Conservation (phyloP, 2,329 filamentous ascomycete genomes). For the Calonectria naviculata region DNA sequence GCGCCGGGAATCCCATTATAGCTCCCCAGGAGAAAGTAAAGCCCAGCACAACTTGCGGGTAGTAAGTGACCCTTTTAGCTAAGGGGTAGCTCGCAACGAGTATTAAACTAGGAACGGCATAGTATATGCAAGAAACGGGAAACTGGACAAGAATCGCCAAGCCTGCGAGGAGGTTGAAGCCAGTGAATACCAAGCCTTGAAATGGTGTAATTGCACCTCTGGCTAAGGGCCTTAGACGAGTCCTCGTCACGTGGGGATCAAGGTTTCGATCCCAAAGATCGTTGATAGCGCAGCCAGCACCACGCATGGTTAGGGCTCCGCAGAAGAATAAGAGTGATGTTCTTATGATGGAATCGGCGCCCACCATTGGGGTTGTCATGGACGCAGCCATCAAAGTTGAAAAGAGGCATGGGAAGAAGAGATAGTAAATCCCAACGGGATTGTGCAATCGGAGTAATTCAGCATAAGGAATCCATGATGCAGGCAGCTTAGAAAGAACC, state of each 20-base stretch:
- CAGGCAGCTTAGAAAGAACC: constrained; percentile 75
- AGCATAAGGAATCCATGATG: constrained; percentile 80
- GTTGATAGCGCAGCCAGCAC: constrained; percentile 89
- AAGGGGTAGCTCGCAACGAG: constrained; percentile 83
- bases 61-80: constrained; percentile 88
- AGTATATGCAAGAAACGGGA: constrained; percentile 78
- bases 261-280: constrained; percentile 92
- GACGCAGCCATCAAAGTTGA: constrained; percentile 85
- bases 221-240: constrained; percentile 82
- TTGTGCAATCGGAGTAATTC: constrained; percentile 86
- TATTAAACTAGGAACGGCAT: constrained; percentile 79
- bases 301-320: constrained; percentile 86
- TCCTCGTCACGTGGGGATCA: constrained; percentile 82
- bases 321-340: constrained; percentile 78
- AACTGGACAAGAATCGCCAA: constrained; percentile 82
- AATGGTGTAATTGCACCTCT: constrained; percentile 79
- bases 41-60: constrained; percentile 86
- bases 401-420: constrained; percentile 88
- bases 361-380: constrained; percentile 68
- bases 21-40: constrained; percentile 91
- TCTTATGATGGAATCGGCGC: constrained; percentile 69
- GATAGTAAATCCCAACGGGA: constrained; percentile 84
- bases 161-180: constrained; percentile 78
- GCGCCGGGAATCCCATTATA: constrained; percentile 86
- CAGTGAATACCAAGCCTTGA: constrained; percentile 79